Evolutionary conservation across 2,329 filamentous ascomycete species (phyloP).

Genomic region (Phoma sp.): DNA sequence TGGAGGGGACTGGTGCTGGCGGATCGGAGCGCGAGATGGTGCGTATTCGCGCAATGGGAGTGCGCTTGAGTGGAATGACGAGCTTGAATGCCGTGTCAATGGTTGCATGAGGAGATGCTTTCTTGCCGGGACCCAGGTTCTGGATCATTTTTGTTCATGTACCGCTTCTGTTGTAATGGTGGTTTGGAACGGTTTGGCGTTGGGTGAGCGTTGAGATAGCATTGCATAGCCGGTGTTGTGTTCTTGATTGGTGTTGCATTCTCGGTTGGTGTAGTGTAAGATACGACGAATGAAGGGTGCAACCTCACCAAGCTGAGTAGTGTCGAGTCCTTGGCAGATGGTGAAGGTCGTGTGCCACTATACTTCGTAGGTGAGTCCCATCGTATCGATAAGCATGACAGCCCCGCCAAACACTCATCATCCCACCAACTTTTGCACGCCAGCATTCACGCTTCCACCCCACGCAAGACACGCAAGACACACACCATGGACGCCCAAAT

Average conservation of each 20-base stretch:
- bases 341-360: no score
- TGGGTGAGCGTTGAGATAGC: background rate
- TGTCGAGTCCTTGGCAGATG: no score
- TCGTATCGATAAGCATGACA: conserved; percentile 9
- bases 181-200: conserved; percentile 29
- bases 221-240: conserved; percentile 14
- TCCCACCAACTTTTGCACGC: conserved; percentile 21
- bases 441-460: conserved; percentile 5
- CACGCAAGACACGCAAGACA: background rate
- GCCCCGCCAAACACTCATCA: conserved; percentile 20
- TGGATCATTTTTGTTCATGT: background rate
- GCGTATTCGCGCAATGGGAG: conserved; percentile 87
- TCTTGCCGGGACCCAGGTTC: background rate
- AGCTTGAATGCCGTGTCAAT: background rate
- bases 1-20: conserved; percentile 85
- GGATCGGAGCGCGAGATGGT: conserved; percentile 84
- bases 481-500: conserved; percentile 47
- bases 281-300: background rate
- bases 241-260: background rate
- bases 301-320: no score
- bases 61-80: conserved; percentile 25
- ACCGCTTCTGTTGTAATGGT: background rate
- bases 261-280: conserved; percentile 1
- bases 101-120: conserved; percentile 1
- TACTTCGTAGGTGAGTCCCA: no score